Base-by-base conservation (phyloP, 1,284 basidiomycete genomes). In the Cutaneotrichosporon cavernicola region DNA sequence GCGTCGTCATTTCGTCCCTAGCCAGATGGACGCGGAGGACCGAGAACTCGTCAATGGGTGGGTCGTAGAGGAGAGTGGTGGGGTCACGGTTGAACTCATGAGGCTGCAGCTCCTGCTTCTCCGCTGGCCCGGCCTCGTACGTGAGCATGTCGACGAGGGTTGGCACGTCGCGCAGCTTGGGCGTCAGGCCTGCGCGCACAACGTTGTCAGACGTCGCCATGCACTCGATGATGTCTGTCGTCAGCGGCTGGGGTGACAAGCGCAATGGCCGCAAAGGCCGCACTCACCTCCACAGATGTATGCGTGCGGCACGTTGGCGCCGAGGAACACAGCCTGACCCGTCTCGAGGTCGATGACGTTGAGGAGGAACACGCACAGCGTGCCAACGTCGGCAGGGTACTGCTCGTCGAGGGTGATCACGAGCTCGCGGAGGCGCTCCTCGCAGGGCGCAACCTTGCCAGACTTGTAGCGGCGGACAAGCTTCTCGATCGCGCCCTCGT, bases 141-240 rank as follows among this genome's bases (percentile, higher is more conserved):
- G 94, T 98, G 66, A 99, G 86, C 76, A 92, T 91, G 4, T 86
- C 83, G 65, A 97, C 84, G 58, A 99, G 87, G 69, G 95, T 97
- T 4, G 89, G 87, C 22, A 97, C 88, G 77, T 99, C 97, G 65
- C 96, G 88, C 26, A 91, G 85, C 81, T 99, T 99, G 13, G 97
- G 96, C 0, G 97, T 99, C 50, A 99, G 87, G 21, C 97, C 97
- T 2, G 97, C 97, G 56, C 97, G 90, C 64, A 99, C 97, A 76
- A 99, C 97, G 79, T 99, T 99, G 83, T 99, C 96, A 64, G 92
- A 96, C 62, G 93, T 95, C 31, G 94, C 94, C 94, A 97, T 97
- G 82, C 92, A 95, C 77, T 97, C 94, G 77, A 97, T 91, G 78
- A 95, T 94, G 77, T 97, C 94, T 96, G 75, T 3, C 4, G 43